phyloP scores from a whole-genome alignment of 2,329 filamentous ascomycete genomes.

The Claviceps cyperi region DNA sequence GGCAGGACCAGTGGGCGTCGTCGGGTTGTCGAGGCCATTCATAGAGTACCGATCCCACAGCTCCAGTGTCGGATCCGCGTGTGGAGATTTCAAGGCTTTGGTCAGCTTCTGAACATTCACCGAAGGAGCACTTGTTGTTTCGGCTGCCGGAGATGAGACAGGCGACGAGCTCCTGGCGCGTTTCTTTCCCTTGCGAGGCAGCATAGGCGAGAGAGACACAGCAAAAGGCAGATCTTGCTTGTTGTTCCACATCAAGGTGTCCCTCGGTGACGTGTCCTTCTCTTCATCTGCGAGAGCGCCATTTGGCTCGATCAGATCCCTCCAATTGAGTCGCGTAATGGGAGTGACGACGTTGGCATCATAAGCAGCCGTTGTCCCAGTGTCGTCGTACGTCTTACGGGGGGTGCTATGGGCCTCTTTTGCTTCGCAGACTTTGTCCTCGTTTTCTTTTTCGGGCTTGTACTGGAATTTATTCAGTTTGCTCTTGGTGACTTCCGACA shows the following conservation, averaged over 20 bases:
- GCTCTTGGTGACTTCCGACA: slow-evolving; percentile 44
- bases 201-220: slow-evolving; percentile 32
- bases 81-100: slow-evolving; percentile 47
- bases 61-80: slow-evolving; percentile 58
- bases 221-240: slow-evolving; percentile 26
- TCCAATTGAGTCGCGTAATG: slow-evolving; percentile 38
- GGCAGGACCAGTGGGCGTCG: slow-evolving; percentile 28
- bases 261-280: slow-evolving; percentile 40
- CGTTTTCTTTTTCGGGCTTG: slow-evolving; percentile 12
- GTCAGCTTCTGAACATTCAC: slow-evolving; percentile 46
- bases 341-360: slow-evolving; percentile 24
- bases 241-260: slow-evolving; percentile 47
- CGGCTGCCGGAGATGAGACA: slow-evolving; percentile 46
- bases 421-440: slow-evolving; percentile 7
- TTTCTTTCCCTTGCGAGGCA: slow-evolving; percentile 42
- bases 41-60: slow-evolving; percentile 64
- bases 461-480: slow-evolving; percentile 45
- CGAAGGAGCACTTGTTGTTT: slow-evolving; percentile 28
- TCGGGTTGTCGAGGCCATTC: slow-evolving; percentile 25
- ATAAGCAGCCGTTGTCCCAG: not conserved
- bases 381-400: slow-evolving; percentile 10
- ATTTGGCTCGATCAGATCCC: slow-evolving; percentile 38
- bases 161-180: slow-evolving; percentile 63
- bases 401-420: not conserved
- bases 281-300: slow-evolving; percentile 28